Evolutionary conservation across 805 yeast genomes (phyloP).

Genomic region (Candida namnaoensis): DNA sequence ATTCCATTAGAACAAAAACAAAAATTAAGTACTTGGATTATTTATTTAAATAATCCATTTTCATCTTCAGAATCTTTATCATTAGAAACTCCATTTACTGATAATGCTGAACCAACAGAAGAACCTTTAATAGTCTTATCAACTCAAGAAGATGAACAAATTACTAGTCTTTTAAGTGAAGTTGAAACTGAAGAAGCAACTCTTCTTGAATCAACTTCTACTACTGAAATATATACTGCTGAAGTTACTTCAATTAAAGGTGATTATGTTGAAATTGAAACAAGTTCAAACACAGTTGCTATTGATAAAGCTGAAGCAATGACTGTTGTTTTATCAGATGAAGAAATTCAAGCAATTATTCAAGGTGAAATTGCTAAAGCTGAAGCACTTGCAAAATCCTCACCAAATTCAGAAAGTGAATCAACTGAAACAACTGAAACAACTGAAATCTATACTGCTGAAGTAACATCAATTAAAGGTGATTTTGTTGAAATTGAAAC

Average conservation of each 20-base stretch:
- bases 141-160: too few species aligned
- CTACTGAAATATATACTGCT: neutral
- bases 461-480: constrained; percentile 8
- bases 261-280: neutral
- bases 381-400: neutral
- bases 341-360: too few species aligned
- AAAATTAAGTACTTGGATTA: constrained; percentile 2
- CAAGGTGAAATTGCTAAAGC: too few species aligned
- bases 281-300: neutral
- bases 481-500: constrained; percentile 9
- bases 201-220: neutral
- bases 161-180: neutral
- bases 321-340: too few species aligned
- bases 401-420: neutral
- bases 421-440: neutral
- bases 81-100: neutral
- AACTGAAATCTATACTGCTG: neutral
- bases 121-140: too few species aligned
- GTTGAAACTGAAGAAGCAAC: neutral
- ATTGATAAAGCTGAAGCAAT: too few species aligned
- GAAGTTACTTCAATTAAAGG: neutral
- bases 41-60: neutral
- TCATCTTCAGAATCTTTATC: neutral
- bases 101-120: neutral
- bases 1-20: constrained; percentile 10